Conservation (phyloP, 257 asterid species). For the Euphrasia confusa region DNA sequence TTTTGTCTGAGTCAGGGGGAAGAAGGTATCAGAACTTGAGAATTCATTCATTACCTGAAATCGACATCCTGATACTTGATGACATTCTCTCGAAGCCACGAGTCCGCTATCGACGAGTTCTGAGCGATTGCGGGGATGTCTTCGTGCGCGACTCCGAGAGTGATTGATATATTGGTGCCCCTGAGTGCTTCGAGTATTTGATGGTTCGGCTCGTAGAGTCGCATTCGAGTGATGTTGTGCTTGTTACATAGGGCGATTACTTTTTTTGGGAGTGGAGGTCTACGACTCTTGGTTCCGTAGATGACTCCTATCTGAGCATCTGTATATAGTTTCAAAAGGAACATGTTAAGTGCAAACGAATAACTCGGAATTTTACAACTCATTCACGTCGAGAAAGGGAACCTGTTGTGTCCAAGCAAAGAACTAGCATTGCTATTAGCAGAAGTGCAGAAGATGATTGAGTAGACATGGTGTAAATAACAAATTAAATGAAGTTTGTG, state of each 20-base stretch:
- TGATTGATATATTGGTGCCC: neutral
- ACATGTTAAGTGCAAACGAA: neutral
- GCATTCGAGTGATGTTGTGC: neutral
- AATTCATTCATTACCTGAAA: neutral
- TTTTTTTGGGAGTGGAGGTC: neutral
- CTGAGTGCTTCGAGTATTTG: neutral
- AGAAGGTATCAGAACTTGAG: too few relatives aligned
- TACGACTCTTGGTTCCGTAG: neutral
- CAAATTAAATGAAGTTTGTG: neutral
- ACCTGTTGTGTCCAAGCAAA: neutral
- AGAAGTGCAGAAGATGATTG: neutral
- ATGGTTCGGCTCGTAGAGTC: slow-evolving; percentile 3
- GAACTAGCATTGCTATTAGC: neutral
- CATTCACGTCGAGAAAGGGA: neutral
- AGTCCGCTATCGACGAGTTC: neutral
- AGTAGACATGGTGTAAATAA: neutral
- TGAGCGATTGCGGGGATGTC: neutral
- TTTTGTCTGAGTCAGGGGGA: too few relatives aligned
- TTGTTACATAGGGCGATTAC: neutral
- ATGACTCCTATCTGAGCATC: slow-evolving; percentile 3
- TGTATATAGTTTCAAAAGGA: neutral
- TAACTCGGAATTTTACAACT: neutral
- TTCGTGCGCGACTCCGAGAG: neutral
- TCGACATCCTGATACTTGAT: neutral
- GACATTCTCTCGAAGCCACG: neutral